Evolutionary conservation across 2,329 filamentous ascomycete species (phyloP).

Genomic region (Phaeosphaeria sp.): DNA sequence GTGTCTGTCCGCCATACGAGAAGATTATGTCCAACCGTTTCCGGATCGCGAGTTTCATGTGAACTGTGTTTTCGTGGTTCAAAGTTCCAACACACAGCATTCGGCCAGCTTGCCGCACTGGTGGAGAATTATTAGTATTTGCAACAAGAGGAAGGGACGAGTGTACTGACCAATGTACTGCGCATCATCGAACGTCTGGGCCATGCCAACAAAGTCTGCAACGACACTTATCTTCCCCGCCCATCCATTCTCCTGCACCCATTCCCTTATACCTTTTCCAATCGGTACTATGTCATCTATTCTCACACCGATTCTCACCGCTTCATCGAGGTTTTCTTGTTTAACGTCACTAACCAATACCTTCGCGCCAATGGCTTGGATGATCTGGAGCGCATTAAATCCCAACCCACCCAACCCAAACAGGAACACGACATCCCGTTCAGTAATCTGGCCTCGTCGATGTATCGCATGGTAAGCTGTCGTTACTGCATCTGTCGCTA

Average conservation of each 20-base stretch:
- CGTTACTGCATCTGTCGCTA: constrained; percentile 28
- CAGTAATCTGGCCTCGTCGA: constrained; percentile 17
- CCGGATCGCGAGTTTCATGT: constrained; percentile 29
- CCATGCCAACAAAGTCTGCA: constrained; percentile 29
- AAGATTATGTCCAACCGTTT: constrained; percentile 28
- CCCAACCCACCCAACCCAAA: constrained; percentile 29
- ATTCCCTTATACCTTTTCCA: constrained; percentile 20
- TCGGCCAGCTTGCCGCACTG: constrained; percentile 26
- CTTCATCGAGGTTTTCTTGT: constrained; percentile 28
- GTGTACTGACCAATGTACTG: constrained; percentile 23
- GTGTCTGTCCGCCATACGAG: constrained; percentile 26
- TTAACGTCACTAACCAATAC: constrained; percentile 31
- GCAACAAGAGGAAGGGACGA: background rate
- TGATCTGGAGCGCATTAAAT: constrained; percentile 29
- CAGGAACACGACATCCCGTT: constrained; percentile 22
- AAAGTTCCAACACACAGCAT: constrained; percentile 29
- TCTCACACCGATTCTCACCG: constrained; percentile 16
- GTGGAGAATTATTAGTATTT: background rate
- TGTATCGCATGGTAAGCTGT: constrained; percentile 33
- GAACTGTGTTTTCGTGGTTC: constrained; percentile 31
- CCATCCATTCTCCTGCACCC: constrained; percentile 25
- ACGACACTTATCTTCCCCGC: constrained; percentile 21
- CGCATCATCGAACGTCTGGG: constrained; percentile 27
- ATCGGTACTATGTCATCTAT: constrained; percentile 21
- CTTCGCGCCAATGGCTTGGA: constrained; percentile 21